Percentiles rank a stretch among this genome's conserved stretches.
Evolutionary conservation across 2,329 filamentous ascomycete species (phyloP).

Genomic region (Penicillium digitatum): DNA sequence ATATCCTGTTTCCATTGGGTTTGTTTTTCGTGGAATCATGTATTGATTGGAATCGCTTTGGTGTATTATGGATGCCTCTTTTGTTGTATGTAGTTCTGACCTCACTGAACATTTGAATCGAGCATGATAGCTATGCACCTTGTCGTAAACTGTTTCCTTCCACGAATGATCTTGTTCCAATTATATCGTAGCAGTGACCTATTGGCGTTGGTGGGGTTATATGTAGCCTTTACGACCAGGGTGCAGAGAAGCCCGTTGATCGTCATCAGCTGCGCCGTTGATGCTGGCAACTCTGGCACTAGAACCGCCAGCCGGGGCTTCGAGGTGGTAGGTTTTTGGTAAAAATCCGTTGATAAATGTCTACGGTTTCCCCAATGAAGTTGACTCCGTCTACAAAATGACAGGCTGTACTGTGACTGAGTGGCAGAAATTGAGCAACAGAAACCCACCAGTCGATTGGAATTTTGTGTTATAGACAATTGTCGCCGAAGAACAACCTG

Average conservation of each 20-base stretch:
- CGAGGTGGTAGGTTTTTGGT: background rate
- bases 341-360: background rate
- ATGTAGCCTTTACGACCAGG: no score
- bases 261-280: no score
- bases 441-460: background rate
- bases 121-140: background rate
- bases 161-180: background rate
- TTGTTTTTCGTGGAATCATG: constrained; percentile 7
- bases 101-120: background rate
- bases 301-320: no score
- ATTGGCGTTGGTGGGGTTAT: no score
- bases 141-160: background rate
- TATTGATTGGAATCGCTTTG: constrained; percentile 4
- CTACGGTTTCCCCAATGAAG: background rate
- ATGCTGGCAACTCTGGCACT: no score
- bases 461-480: background rate
- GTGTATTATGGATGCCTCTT: constrained; percentile 5
- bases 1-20: constrained; percentile 5
- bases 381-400: background rate
- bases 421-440: background rate
- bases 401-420: background rate
- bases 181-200: background rate
- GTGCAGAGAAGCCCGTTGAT: no score
- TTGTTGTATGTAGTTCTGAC: constrained; percentile 4
- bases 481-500: background rate